A percentile compares a stretch with the other conserved stretches of the same genome.
These are phyloP conservation scores for Scolecobasidium constrictum DNA, from an alignment of 2,329 filamentous ascomycete species.

Conservation along the genomic window DNA sequence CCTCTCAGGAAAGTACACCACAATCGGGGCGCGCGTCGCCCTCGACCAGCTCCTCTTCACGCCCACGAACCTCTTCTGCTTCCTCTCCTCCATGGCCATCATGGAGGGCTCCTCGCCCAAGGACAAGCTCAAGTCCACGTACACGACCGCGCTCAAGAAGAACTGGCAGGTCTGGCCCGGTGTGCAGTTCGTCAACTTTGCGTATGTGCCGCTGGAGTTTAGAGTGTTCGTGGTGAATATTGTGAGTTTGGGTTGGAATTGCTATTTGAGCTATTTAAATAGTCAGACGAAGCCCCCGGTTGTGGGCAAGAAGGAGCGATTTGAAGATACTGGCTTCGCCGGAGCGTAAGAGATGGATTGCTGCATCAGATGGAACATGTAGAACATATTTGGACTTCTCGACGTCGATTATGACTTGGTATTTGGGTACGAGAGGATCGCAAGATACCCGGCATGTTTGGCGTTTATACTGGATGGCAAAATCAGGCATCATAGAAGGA, in stretches of 20 bases:
- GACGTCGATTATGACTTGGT: too few species aligned
- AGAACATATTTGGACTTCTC: too few species aligned
- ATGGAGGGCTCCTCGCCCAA: constrained; percentile 56
- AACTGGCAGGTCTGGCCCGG: constrained; percentile 85
- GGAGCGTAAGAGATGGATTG: too few species aligned
- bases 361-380: too few species aligned
- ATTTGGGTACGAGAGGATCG: too few species aligned
- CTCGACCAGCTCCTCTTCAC: constrained; percentile 77
- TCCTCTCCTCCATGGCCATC: constrained; percentile 74
- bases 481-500: too few species aligned
- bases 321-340: neutral
- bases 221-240: constrained; percentile 80
- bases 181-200: constrained; percentile 81
- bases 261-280: constrained; percentile 29
- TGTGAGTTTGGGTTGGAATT: constrained; percentile 38
- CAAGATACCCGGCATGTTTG: too few species aligned
- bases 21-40: constrained; percentile 50
- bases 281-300: constrained; percentile 14
- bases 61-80: constrained; percentile 69
- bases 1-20: constrained; percentile 36
- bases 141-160: constrained; percentile 59
- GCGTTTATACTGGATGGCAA: too few species aligned
- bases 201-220: constrained; percentile 72
- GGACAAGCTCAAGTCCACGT: constrained; percentile 64
- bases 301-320: neutral